These are phyloP conservation scores for Isabelozyma rhagii DNA, from an alignment of 805 yeast species.

Conservation along the genomic window DNA sequence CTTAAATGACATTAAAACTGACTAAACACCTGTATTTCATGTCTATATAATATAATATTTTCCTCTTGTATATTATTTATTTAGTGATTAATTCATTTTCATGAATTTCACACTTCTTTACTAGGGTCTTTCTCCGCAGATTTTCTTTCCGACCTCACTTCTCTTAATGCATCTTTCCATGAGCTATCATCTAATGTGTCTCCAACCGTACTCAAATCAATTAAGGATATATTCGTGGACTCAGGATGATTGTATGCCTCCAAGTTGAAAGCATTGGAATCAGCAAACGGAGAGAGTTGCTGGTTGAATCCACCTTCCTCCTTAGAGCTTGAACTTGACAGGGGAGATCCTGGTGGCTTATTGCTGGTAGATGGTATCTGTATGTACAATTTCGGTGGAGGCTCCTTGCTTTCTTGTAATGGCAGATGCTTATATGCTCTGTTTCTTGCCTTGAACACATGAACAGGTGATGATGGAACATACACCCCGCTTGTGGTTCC, in stretches of 20 bases:
- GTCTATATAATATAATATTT: not conserved
- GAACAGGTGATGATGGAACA: constrained; percentile 28
- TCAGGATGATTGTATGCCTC: not conserved
- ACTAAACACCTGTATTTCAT: constrained; percentile 6
- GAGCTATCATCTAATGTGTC: constrained; percentile 21
- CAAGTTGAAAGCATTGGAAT: not conserved
- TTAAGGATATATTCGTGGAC: constrained; percentile 8
- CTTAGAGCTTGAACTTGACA: not conserved
- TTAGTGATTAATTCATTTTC: not conserved
- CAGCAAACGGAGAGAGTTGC: constrained; percentile 10
- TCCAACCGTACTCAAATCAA: constrained; percentile 20
- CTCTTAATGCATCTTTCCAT: constrained; percentile 24
- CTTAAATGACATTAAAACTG: constrained; percentile 51
- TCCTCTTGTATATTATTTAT: constrained; percentile 1
- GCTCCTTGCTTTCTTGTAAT: not conserved
- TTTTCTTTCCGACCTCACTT: constrained; percentile 10
- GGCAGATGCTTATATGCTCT: constrained; percentile 1
- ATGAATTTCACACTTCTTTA: not conserved
- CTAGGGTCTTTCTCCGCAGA: constrained; percentile 1
- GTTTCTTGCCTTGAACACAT: constrained; percentile 14
- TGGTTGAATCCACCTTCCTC: constrained; percentile 5
- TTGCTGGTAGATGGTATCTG: constrained; percentile 10
- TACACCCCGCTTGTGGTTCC: constrained; percentile 19
- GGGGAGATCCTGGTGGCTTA: not conserved
- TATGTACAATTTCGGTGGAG: constrained; percentile 14